Evolutionary conservation across 441 rosid species (phyloP), one percentile per base, ranked within the genome.

Genomic region (Gossypium schwendimanii): DNA sequence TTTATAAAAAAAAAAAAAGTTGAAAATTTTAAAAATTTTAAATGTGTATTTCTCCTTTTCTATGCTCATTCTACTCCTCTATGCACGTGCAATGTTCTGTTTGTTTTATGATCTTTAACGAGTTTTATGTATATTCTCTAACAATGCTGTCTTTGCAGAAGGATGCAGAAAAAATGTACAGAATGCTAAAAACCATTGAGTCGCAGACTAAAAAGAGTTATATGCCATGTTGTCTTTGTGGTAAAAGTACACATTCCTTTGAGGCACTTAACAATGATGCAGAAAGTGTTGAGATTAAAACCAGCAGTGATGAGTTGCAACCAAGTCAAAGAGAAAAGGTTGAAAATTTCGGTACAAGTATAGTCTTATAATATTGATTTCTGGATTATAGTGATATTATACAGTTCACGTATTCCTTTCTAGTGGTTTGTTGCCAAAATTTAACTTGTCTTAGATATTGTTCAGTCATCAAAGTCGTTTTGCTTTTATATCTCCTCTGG

Each of bases 161-260:
- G 74, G 92, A 95, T 70, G 92, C 93, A 31, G 92, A 83, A 85
- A 89, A 63, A 83, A 80, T 89, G 83, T 84, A 80, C 78, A 81
- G 75, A 76, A 77, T 81, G 78, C 44, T 94, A 69, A 87, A 71
- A 68, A 69, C 87, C 45, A 28, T 76, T 62, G 96, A 77, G 6
- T 68, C 75, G 41, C 74, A 73, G 3, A 74, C 84, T 79, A 82
- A 70, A 26, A 58, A 72, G 63, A 67, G 75, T 70, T 78, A 86
- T 64, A 63, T 80, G 73, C 78, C 86, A 63, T 84, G 96, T 78
- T 81, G 77, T 82, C 61, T 78, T 36, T 88, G 91, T 76, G 82
- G 85, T 66, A 86, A 79, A 78, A 28, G 79, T 71, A 60, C 86
- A 59, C 75, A 76, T 78, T 82, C 95, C 58, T 94, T 91, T 70